Evolutionary conservation across 495 filamentous ascomycete genomes (phyloP).

Genomic region (Annulohypoxylon maeteangense): DNA sequence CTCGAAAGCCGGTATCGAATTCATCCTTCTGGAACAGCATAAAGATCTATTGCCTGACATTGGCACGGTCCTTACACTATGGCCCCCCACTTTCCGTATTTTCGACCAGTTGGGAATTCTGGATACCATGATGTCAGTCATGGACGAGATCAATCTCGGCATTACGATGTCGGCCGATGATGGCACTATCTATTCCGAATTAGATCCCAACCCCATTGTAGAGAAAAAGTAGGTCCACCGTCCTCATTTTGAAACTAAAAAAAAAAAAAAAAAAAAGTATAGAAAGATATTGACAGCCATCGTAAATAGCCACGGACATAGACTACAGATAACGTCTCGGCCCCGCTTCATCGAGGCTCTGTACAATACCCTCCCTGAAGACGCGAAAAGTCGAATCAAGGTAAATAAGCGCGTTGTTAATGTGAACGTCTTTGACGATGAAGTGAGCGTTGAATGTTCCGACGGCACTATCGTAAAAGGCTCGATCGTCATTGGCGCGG

Average conservation of each 20-base stretch:
- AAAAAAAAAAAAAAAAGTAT: too few relatives aligned
- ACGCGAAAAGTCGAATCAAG: slow-evolving; percentile 46
- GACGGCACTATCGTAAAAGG: slow-evolving; percentile 58
- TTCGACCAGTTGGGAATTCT: slow-evolving; percentile 61
- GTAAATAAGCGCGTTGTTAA: slow-evolving; percentile 48
- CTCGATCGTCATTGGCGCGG: slow-evolving; percentile 63
- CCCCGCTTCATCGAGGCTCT: slow-evolving; percentile 50
- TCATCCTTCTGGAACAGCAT: slow-evolving; percentile 59
- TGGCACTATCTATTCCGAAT: not conserved
- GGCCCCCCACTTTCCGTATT: slow-evolving; percentile 48
- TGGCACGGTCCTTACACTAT: slow-evolving; percentile 56
- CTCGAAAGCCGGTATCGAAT: slow-evolving; percentile 56
- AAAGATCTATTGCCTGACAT: slow-evolving; percentile 50
- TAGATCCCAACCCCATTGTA: slow-evolving; percentile 8
- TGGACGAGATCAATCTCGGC: slow-evolving; percentile 24
- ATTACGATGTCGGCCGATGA: slow-evolving; percentile 44
- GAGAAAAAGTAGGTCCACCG: slow-evolving; percentile 23
- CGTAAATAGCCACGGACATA: slow-evolving; percentile 49
- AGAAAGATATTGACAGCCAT: slow-evolving; percentile 1
- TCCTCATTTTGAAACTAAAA: too few relatives aligned
- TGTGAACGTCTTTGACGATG: slow-evolving; percentile 40
- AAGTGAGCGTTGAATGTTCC: slow-evolving; percentile 48
- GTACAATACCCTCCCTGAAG: slow-evolving; percentile 49
- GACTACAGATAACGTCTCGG: slow-evolving; percentile 49
- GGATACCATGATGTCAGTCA: slow-evolving; percentile 40